Conservation (phyloP, 257 asterid genomes). For the Linderniella brevidens region DNA sequence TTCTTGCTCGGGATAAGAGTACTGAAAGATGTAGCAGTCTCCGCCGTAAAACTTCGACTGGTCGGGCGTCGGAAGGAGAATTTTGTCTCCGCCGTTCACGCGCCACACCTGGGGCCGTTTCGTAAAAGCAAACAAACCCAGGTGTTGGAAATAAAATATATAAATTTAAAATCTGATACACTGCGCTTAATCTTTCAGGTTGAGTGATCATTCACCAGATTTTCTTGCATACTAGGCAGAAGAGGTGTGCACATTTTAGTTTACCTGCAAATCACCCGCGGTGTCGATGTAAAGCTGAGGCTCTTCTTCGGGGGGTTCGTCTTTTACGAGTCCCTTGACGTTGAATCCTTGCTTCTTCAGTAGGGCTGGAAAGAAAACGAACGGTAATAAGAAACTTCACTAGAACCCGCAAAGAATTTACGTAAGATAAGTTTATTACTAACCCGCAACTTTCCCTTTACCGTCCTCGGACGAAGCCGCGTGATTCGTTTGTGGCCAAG, state of each 20-base stretch:
- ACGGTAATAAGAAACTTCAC: constrained; percentile 3
- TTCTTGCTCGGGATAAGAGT: constrained; percentile 40
- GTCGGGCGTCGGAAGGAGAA: constrained; percentile 27
- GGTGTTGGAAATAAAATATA: no score
- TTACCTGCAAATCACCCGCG: constrained; percentile 93
- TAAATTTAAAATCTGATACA: no score
- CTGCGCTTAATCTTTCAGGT: no score
- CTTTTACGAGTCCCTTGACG: constrained; percentile 85
- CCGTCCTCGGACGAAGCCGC: constrained; percentile 36
- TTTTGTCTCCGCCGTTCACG: constrained; percentile 32
- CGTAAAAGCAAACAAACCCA: background rate
- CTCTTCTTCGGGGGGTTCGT: constrained; percentile 70
- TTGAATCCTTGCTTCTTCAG: constrained; percentile 89
- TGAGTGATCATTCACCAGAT: no score
- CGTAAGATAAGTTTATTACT: constrained; percentile 4
- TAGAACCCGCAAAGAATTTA: no score
- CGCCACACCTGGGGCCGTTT: constrained; percentile 47
- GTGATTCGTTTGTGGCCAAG: constrained; percentile 48
- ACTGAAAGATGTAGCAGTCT: constrained; percentile 73
- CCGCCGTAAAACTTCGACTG: constrained; percentile 55
- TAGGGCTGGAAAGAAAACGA: constrained; percentile 43
- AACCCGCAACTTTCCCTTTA: constrained; percentile 86
- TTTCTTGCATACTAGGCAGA: constrained; percentile 5
- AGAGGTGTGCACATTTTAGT: constrained; percentile 4
- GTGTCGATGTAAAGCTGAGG: constrained; percentile 79